A percentile compares a stretch with the other conserved stretches of the same genome.
phyloP scores from a whole-genome alignment of 805 yeast genomes.

The Metschnikowia noctiluminum region DNA sequence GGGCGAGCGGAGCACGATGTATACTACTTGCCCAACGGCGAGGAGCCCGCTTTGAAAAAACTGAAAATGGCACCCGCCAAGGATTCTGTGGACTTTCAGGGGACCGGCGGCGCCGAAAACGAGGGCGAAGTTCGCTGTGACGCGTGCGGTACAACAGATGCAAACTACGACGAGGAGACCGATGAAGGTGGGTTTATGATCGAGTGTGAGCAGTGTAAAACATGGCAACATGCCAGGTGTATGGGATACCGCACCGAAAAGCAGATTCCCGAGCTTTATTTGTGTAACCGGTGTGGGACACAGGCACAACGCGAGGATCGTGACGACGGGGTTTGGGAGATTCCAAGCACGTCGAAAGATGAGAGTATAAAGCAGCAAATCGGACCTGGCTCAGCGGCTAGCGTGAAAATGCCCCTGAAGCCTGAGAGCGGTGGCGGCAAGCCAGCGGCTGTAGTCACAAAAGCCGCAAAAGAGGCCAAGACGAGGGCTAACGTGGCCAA shows the following conservation, averaged over 20 bases:
- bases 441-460: background rate
- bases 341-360: background rate
- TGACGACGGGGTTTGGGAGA: background rate
- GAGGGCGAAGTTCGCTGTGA: conserved; percentile 53
- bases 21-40: conserved; percentile 11
- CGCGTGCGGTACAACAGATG: conserved; percentile 59
- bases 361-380: too few relatives aligned
- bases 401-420: background rate
- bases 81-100: background rate
- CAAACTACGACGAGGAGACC: conserved; percentile 54
- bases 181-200: conserved; percentile 58
- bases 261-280: conserved; percentile 45
- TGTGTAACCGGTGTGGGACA: conserved; percentile 55
- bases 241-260: conserved; percentile 45
- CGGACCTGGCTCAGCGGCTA: background rate
- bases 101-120: background rate
- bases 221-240: conserved; percentile 73
- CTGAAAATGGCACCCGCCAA: background rate
- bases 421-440: background rate
- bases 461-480: conserved; percentile 21
- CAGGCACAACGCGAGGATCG: conserved; percentile 1
- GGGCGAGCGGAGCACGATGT: conserved; percentile 25
- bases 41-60: conserved; percentile 9
- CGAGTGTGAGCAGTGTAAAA: conserved; percentile 60
- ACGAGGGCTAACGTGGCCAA: conserved; percentile 48